phyloP scores from a whole-genome alignment of 176 grass and related monocot species.

The Raddia guianensis region DNA sequence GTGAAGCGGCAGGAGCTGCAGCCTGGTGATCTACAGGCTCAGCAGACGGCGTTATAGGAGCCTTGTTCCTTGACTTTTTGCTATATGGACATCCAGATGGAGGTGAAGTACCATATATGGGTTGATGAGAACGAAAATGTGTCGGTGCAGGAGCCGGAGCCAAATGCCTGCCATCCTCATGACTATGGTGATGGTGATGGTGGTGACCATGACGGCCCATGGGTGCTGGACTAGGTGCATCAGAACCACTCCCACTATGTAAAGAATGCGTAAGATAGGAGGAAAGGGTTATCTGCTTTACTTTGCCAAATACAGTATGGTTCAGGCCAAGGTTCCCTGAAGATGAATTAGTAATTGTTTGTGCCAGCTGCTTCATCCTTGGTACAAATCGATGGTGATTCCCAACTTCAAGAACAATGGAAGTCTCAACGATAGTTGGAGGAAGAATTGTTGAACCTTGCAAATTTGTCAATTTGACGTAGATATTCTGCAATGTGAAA shows the following conservation, averaged over 20 bases:
- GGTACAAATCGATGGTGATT: constrained; percentile 78
- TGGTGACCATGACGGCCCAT: constrained; percentile 55
- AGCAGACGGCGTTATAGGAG: constrained; percentile 41
- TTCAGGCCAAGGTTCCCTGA: constrained; percentile 94
- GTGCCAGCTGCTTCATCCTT: constrained; percentile 93
- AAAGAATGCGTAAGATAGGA: constrained; percentile 91
- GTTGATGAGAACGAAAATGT: constrained; percentile 31
- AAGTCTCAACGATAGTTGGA: constrained; percentile 79
- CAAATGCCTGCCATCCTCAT: constrained; percentile 37
- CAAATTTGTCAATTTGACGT: constrained; percentile 81
- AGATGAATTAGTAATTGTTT: constrained; percentile 92
- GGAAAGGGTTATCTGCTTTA: constrained; percentile 97
- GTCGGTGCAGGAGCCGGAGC: constrained; percentile 38
- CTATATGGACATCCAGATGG: constrained; percentile 66
- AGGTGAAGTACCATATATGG: constrained; percentile 45
- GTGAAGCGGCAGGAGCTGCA: constrained; percentile 38
- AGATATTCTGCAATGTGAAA: constrained; percentile 83
- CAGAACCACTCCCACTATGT: constrained; percentile 48
- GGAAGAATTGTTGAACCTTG: constrained; percentile 77
- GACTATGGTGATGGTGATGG: constrained; percentile 54
- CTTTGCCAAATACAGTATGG: constrained; percentile 86
- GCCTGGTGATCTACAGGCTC: constrained; percentile 44
- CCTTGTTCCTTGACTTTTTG: constrained; percentile 42
- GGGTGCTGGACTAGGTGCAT: constrained; percentile 76
- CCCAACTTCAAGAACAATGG: constrained; percentile 83